phyloP scores from a whole-genome alignment of 2,329 filamentous ascomycete species.

The Colletotrichum spaethianum region DNA sequence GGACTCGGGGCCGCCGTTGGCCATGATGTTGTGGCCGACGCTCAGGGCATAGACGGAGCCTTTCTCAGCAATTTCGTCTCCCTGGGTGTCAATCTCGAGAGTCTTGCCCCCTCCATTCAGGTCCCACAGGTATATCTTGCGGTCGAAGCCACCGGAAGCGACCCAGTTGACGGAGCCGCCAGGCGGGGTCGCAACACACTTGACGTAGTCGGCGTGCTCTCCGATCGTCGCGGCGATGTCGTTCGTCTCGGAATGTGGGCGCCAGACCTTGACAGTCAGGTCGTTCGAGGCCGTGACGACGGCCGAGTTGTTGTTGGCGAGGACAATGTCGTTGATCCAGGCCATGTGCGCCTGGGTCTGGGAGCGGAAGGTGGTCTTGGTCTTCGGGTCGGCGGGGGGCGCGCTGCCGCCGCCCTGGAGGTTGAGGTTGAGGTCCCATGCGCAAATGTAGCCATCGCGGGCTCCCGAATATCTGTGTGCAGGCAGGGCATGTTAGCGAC shows the following conservation, averaged over 20 bases:
- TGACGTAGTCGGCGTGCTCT: constrained; percentile 96
- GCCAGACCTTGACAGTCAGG: constrained; percentile 92
- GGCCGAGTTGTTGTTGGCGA: constrained; percentile 83
- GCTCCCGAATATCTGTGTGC: constrained; percentile 88
- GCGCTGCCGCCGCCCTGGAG: constrained; percentile 56
- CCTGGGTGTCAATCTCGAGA: constrained; percentile 86
- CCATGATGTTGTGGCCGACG: constrained; percentile 84
- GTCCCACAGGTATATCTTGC: constrained; percentile 95
- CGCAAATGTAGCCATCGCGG: constrained; percentile 94
- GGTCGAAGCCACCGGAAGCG: constrained; percentile 92
- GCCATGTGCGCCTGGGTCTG: constrained; percentile 86
- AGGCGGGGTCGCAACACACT: constrained; percentile 86
- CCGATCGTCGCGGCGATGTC: constrained; percentile 86
- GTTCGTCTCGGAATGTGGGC: constrained; percentile 71
- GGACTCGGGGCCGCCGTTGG: constrained; percentile 94
- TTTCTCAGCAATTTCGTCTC: constrained; percentile 89
- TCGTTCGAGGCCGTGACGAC: constrained; percentile 95
- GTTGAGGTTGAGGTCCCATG: constrained; percentile 90
- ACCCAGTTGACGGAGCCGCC: constrained; percentile 82
- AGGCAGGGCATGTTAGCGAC: constrained; percentile 9
- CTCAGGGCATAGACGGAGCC: constrained; percentile 95
- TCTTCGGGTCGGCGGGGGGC: constrained; percentile 51
- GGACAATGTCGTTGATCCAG: constrained; percentile 94
- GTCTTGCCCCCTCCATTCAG: constrained; percentile 88
- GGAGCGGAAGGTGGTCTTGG: constrained; percentile 68